Conservation (phyloP, 805 yeast genomes). For the Jamesozyma piceae region DNA sequence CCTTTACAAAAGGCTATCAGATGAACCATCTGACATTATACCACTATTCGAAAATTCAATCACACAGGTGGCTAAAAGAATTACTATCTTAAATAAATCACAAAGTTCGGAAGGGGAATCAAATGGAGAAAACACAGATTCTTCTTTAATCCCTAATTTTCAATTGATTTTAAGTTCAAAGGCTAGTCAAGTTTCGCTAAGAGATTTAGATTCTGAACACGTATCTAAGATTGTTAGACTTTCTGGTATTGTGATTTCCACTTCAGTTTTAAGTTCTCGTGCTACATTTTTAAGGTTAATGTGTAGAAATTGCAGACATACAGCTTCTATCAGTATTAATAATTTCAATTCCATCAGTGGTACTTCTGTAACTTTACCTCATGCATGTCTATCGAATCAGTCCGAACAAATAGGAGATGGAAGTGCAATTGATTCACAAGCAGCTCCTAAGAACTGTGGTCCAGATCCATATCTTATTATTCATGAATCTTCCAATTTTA, state of each 20-base stretch:
- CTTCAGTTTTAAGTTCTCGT: conserved; percentile 79
- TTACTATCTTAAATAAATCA: conserved; percentile 35
- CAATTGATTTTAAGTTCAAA: conserved; percentile 71
- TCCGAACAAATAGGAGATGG: conserved; percentile 7
- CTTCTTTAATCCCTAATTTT: conserved; percentile 52
- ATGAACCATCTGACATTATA: conserved; percentile 80
- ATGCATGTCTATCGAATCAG: conserved; percentile 26
- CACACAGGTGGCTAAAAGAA: conserved; percentile 74
- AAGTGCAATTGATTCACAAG: conserved; percentile 3
- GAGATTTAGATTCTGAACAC: conserved; percentile 78
- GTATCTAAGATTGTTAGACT: conserved; percentile 83
- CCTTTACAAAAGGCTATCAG: conserved; percentile 70
- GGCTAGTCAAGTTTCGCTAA: conserved; percentile 60
- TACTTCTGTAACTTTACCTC: conserved; percentile 25
- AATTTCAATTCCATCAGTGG: conserved; percentile 30
- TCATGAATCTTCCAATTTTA: conserved; percentile 87
- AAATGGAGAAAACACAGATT: conserved; percentile 5
- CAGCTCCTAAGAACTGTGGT: conserved; percentile 48
- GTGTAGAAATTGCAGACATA: conserved; percentile 83
- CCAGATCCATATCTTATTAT: conserved; percentile 87
- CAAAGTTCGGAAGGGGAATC: conserved; percentile 6
- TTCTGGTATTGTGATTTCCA: conserved; percentile 87
- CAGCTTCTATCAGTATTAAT: conserved; percentile 44
- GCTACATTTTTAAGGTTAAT: conserved; percentile 76
- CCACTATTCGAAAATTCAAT: conserved; percentile 78